Percentiles rank a stretch among this genome's conserved stretches.
These are phyloP conservation scores for Aureobasidium melanogenum DNA, from an alignment of 2,329 filamentous ascomycete species.

Conservation along the genomic window DNA sequence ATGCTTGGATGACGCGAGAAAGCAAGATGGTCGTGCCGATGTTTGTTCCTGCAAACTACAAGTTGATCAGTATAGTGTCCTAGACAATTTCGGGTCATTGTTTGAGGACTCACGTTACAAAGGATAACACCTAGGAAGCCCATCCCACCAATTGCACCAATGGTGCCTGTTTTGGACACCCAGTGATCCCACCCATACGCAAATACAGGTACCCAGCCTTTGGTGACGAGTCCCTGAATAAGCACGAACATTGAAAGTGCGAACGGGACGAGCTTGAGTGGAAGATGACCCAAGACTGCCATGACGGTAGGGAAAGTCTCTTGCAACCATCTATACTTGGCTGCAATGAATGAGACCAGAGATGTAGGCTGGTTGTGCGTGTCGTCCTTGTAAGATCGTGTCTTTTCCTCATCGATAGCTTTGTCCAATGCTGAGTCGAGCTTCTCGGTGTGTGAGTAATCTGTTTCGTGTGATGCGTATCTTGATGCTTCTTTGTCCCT, in stretches of 20 bases:
- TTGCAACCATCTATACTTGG: slow-evolving; percentile 50
- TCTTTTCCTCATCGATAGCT: background rate
- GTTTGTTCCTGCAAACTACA: slow-evolving; percentile 65
- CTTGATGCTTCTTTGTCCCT: background rate
- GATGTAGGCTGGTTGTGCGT: slow-evolving; percentile 28
- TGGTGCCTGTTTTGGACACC: slow-evolving; percentile 59
- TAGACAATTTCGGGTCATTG: background rate
- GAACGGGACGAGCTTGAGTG: slow-evolving; percentile 60
- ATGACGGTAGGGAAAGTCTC: slow-evolving; percentile 64
- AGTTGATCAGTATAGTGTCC: slow-evolving; percentile 14
- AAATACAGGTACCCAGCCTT: slow-evolving; percentile 66
- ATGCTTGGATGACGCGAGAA: slow-evolving; percentile 60
- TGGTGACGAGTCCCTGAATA: slow-evolving; percentile 62
- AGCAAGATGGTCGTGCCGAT: slow-evolving; percentile 68
- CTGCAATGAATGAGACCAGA: slow-evolving; percentile 41
- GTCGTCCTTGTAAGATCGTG: background rate
- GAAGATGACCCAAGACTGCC: slow-evolving; percentile 56
- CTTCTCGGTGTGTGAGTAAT: background rate
- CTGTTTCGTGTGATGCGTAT: background rate
- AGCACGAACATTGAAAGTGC: slow-evolving; percentile 67
- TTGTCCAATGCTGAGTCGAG: background rate
- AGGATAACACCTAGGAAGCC: slow-evolving; percentile 61
- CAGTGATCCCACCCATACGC: slow-evolving; percentile 66
- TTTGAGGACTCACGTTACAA: slow-evolving; percentile 53
- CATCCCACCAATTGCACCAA: slow-evolving; percentile 64